Evolutionary conservation across 306 rosid genomes (phyloP).

Genomic region (Vigna reflexopilosa): DNA sequence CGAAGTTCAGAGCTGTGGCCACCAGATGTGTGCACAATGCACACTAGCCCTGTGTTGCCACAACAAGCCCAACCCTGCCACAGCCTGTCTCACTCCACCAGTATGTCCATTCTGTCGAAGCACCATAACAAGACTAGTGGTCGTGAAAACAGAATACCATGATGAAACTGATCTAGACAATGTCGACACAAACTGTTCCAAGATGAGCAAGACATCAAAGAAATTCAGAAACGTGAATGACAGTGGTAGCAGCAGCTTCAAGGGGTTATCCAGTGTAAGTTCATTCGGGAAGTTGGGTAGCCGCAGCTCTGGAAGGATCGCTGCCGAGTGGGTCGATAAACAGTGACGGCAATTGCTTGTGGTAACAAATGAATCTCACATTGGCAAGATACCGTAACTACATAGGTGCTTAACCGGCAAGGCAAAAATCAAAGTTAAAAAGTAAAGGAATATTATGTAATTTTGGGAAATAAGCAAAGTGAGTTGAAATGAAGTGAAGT

Average conservation of each 20-base stretch:
- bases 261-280: slow-evolving; percentile 56
- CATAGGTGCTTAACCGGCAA: slow-evolving; percentile 40
- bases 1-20: slow-evolving; percentile 92
- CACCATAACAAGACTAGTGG: slow-evolving; percentile 62
- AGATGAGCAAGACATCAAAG: slow-evolving; percentile 65
- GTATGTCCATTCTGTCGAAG: slow-evolving; percentile 98
- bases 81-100: slow-evolving; percentile 72
- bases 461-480: slow-evolving; percentile 63
- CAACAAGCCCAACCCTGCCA: slow-evolving; percentile 88
- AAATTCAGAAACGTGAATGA: slow-evolving; percentile 69
- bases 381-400: slow-evolving; percentile 35
- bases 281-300: slow-evolving; percentile 72
- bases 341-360: slow-evolving; percentile 46
- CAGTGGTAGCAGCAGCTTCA: slow-evolving; percentile 85
- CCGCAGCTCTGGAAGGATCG: slow-evolving; percentile 74
- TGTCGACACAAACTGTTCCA: slow-evolving; percentile 56
- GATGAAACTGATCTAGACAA: slow-evolving; percentile 63
- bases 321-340: slow-evolving; percentile 75
- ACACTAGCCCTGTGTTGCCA: slow-evolving; percentile 93
- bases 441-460: slow-evolving; percentile 55
- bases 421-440: slow-evolving; percentile 44
- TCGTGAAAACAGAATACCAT: slow-evolving; percentile 57
- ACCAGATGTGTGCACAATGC: slow-evolving; percentile 99
- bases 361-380: slow-evolving; percentile 40
- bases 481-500: slow-evolving; percentile 50